A percentile compares a stretch with the other conserved stretches of the same genome.
These are phyloP conservation scores for Penicillium italicum DNA, from an alignment of 2,329 filamentous ascomycete species.

Conservation along the genomic window DNA sequence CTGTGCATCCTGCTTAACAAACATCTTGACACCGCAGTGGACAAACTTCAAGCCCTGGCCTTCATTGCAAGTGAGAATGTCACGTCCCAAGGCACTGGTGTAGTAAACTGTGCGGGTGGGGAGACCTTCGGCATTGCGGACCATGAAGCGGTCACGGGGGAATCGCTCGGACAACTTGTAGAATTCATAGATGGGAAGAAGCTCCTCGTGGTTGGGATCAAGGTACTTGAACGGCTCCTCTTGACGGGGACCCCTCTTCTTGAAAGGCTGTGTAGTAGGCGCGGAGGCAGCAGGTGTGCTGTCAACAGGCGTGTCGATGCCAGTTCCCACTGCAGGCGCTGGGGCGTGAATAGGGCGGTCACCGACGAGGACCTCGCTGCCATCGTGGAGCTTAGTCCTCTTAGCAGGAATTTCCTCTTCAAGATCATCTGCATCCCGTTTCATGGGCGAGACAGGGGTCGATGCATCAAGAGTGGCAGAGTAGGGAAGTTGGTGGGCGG, in stretches of 20 bases:
- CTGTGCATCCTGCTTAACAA: constrained; percentile 94
- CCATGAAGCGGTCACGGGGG: constrained; percentile 88
- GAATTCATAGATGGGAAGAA: constrained; percentile 74
- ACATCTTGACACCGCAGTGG: constrained; percentile 97
- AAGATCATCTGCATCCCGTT: constrained; percentile 34
- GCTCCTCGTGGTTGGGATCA: constrained; percentile 66
- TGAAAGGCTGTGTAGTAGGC: constrained; percentile 19
- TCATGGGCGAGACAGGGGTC: constrained; percentile 23
- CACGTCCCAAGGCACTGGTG: constrained; percentile 76
- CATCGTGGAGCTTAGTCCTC: constrained; percentile 44
- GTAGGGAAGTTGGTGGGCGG: constrained; percentile 34
- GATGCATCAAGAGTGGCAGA: constrained; percentile 28
- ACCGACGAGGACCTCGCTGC: constrained; percentile 37
- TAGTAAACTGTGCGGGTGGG: constrained; percentile 97
- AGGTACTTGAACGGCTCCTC: constrained; percentile 98
- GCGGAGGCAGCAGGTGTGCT: constrained; percentile 20
- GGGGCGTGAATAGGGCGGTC: constrained; percentile 38
- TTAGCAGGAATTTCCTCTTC: constrained; percentile 42
- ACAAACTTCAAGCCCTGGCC: constrained; percentile 91
- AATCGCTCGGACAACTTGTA: constrained; percentile 82
- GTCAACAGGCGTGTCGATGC: constrained; percentile 24
- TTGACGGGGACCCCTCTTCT: constrained; percentile 41
- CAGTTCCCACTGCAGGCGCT: constrained; percentile 24
- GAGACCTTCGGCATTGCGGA: constrained; percentile 84
- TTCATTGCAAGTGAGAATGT: constrained; percentile 83